Base-by-base conservation (phyloP, 2,329 filamentous ascomycete species). In the Beauveria varroae region DNA sequence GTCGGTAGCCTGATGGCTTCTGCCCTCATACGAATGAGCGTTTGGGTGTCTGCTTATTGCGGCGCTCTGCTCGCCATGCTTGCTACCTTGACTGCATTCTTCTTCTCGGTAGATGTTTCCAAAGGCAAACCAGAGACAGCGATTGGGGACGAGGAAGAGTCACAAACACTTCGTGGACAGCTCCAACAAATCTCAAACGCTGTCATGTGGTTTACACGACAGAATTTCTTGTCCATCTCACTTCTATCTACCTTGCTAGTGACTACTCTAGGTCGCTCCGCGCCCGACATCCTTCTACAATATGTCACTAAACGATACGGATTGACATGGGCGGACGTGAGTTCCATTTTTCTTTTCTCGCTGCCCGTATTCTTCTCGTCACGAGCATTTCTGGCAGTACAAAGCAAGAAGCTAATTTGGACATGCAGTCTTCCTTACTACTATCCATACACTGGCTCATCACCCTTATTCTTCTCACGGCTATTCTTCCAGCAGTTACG, bases 301-400 rank as follows among this genome's bases (percentile, higher is more conserved):
- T 64, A 63, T 26, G 57, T 64, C 26, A 65, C 62, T 7, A 65
- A 62, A 30, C 52, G 60, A 43, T 64, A 53, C 40, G 56, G 40
- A n/a, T 66, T 63, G 63, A 62, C 52, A 49, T 67, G 49, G 65
- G 63, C 51, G 41, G 26, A 64, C 30, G 62, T 63, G 30, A 46
- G 59, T 26, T 12, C 9, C 26, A 5, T 58, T 16, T 8, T 28
- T 49, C 20, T 14, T 47, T 26, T 47, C 22, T 12, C 8, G n/a
- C 8, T 14, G n/a, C 2, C 4, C 30, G 43, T 44, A 3, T 24
- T 10, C 20, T 46, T 24, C 10, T 12, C 40, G 20, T 14, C 20
- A 24, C 5, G 1, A 12, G 12, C 34, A 5, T 34, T 34, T 5
- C 10, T 14, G 1, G 12, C 1, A 34, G 12, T 12, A 34, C 30